These are phyloP conservation scores for Platismatia glauca DNA, from an alignment of 495 filamentous ascomycete species.

Conservation along the genomic window DNA sequence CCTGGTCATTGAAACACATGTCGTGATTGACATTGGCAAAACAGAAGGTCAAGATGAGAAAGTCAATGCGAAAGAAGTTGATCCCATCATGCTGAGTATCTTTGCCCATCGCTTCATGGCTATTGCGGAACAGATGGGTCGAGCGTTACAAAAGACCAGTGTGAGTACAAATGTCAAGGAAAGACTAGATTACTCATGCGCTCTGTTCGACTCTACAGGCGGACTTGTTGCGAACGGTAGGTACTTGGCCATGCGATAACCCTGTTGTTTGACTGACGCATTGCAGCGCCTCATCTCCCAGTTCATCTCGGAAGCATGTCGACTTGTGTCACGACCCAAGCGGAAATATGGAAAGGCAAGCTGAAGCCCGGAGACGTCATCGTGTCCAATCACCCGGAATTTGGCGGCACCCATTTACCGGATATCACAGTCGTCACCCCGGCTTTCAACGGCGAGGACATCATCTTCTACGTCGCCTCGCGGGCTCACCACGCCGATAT, in stretches of 20 bases:
- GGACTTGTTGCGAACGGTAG: slow-evolving; percentile 81
- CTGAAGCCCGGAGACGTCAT: slow-evolving; percentile 87
- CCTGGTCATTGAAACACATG: slow-evolving; percentile 63
- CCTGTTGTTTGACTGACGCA: not conserved
- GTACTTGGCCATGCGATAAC: not conserved
- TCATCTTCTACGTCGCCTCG: slow-evolving; percentile 94
- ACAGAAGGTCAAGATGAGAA: slow-evolving; percentile 43
- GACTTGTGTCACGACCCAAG: slow-evolving; percentile 87
- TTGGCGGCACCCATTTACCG: slow-evolving; percentile 78
- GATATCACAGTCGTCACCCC: slow-evolving; percentile 95
- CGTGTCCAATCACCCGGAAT: slow-evolving; percentile 92
- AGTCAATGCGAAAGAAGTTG: slow-evolving; percentile 37
- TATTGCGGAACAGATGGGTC: slow-evolving; percentile 96
- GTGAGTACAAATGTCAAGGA: slow-evolving; percentile 99
- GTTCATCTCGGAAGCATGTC: slow-evolving; percentile 93
- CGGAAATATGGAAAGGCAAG: slow-evolving; percentile 85
- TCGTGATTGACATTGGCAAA: slow-evolving; percentile 51
- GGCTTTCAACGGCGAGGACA: slow-evolving; percentile 78
- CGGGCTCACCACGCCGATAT: slow-evolving; percentile 96
- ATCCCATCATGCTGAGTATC: slow-evolving; percentile 90
- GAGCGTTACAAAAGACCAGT: slow-evolving; percentile 91
- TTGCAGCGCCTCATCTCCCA: slow-evolving; percentile 72
- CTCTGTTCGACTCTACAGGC: slow-evolving; percentile 84
- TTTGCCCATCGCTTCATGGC: slow-evolving; percentile 98
- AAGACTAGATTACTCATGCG: slow-evolving; percentile 91